phyloP scores from a whole-genome alignment of 768 basidiomycete genomes.

The Hypsizygus marmoreus region DNA sequence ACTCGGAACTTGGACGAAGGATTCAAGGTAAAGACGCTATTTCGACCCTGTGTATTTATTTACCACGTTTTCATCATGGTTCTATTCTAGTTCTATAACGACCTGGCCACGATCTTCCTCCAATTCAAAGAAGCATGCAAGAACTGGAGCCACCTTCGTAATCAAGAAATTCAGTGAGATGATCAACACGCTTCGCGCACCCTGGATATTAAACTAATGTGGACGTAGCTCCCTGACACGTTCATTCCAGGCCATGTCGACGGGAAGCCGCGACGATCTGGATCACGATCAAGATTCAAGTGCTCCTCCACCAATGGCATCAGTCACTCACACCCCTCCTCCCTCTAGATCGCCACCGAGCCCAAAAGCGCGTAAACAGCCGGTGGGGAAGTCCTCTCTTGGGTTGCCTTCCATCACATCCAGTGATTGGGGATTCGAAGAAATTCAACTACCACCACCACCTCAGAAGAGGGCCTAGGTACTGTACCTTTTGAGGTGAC shows the following conservation, averaged over 20 bases:
- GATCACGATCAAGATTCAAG: neutral
- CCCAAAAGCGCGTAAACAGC: conserved; percentile 15
- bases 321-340: neutral
- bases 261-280: conserved; percentile 21
- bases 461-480: no score
- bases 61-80: neutral
- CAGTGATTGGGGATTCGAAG: conserved; percentile 56
- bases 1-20: conserved; percentile 86
- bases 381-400: conserved; percentile 29
- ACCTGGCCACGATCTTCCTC: conserved; percentile 68
- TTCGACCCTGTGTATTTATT: neutral
- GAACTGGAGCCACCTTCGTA: conserved; percentile 70
- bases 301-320: neutral
- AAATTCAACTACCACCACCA: conserved; percentile 46
- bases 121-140: conserved; percentile 78
- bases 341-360: conserved; percentile 7
- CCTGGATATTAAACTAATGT: conserved; percentile 6
- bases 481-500: no score
- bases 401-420: conserved; percentile 50
- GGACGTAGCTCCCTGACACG: conserved; percentile 41
- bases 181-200: neutral
- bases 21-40: conserved; percentile 55
- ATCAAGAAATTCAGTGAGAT: conserved; percentile 75
- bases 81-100: conserved; percentile 79
- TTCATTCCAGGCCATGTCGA: conserved; percentile 37